Percentiles rank a stretch among this genome's conserved stretches.
Conservation (phyloP, 805 yeast species). For the Wickerhamomyces chaumierensis region DNA sequence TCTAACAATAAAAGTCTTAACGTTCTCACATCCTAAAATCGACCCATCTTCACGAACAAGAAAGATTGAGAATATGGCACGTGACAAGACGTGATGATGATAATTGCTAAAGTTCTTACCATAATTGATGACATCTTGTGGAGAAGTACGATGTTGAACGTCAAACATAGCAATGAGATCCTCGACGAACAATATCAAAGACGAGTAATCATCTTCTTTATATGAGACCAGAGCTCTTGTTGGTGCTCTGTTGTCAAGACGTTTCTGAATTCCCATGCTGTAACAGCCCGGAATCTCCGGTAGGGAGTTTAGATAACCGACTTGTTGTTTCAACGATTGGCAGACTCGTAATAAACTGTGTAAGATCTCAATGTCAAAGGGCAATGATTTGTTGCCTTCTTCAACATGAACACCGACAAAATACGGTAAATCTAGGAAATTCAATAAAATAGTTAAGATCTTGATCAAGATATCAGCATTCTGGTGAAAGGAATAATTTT, state of each 20-base stretch:
- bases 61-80: constrained; percentile 54
- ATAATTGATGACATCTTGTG: constrained; percentile 21
- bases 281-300: constrained; percentile 27
- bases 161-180: constrained; percentile 28
- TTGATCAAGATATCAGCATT: constrained; percentile 12
- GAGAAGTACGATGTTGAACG: constrained; percentile 19
- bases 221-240: constrained; percentile 23
- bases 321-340: constrained; percentile 6
- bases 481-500: constrained; percentile 9
- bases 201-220: constrained; percentile 19
- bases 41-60: constrained; percentile 52
- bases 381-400: background rate
- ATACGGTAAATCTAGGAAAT: constrained; percentile 13
- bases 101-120: constrained; percentile 22
- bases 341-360: constrained; percentile 4
- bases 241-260: constrained; percentile 38
- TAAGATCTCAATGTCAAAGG: constrained; percentile 9
- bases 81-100: constrained; percentile 33
- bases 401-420: constrained; percentile 10
- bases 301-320: constrained; percentile 14
- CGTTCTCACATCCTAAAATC: constrained; percentile 37
- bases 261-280: constrained; percentile 35
- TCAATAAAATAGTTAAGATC: constrained; percentile 11
- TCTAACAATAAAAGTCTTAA: constrained; percentile 26
- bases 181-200: constrained; percentile 19